phyloP scores from a whole-genome alignment of 108 stramenopile genomes.

The Epipyxis sp. region DNA sequence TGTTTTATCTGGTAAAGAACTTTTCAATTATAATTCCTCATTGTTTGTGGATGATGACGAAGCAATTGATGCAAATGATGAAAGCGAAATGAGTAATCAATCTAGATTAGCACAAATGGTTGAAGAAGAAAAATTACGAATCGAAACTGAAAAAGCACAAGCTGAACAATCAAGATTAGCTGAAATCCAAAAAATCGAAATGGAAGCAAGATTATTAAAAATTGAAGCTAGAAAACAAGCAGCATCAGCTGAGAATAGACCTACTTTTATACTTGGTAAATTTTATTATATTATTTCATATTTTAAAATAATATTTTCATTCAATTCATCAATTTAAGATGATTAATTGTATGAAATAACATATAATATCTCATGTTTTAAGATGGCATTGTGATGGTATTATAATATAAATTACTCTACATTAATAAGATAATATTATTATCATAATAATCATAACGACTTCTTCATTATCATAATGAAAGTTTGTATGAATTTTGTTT shows the following conservation, averaged over 20 bases:
- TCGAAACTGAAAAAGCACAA: conserved; percentile 1
- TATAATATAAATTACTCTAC: too few species aligned
- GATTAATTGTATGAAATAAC: too few species aligned
- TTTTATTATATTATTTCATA: too few species aligned
- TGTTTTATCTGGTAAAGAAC: conserved; percentile 26
- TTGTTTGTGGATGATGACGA: conserved; percentile 31
- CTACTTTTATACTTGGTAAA: too few species aligned
- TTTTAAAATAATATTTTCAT: too few species aligned
- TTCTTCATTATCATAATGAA: too few species aligned
- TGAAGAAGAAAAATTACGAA: neutral
- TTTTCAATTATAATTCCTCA: conserved; percentile 24
- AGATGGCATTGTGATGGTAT: too few species aligned
- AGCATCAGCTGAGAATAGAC: neutral
- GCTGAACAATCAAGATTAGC: conserved; percentile 19
- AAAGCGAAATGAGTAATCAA: neutral
- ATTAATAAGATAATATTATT: too few species aligned
- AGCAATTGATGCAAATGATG: conserved; percentile 8
- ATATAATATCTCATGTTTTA: too few species aligned
- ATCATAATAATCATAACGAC: too few species aligned
- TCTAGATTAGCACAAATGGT: neutral
- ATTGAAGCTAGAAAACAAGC: conserved; percentile 23
- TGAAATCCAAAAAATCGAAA: neutral
- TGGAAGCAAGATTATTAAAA: neutral
- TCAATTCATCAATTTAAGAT: too few species aligned
- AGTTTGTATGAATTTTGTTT: too few species aligned